Base-by-base conservation (phyloP, 768 basidiomycete species). In the Termitomyces sp. region DNA sequence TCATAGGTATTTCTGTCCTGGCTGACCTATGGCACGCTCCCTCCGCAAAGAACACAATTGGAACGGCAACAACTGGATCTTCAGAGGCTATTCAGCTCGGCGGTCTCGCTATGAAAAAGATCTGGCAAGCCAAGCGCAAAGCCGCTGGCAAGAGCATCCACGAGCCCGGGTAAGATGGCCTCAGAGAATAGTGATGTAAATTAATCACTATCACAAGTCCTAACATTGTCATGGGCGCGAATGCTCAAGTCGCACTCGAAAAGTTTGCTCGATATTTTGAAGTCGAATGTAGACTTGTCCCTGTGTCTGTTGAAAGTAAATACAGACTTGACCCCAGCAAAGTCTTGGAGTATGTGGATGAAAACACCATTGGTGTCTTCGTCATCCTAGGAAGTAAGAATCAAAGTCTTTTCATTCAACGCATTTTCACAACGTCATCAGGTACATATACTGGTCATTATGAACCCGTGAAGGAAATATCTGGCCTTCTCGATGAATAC, bases 391-490 rank as follows among this genome's bases (percentile, higher is more conserved):
- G 74, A 27, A 76, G 74, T 77, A 63, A 50, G 71, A 18, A 13
- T 62, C 32, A 6, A 1, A 13, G 18, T 41, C 24, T 50, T 22
- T 27, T 63, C 42, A 62, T 68, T 71, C 81, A 78, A 26, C 79
- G 77, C 61, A 83, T 82, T 9, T 81, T 79, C n/a, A 76, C 76
- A 62, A 84, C 78, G 42, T 8, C 39, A 26, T 59, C 58, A 72
- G 74, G 76, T 53, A 79, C 77, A 3, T 89, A 88, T 67, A 88
- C 88, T 16, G 88, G 88, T 1, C 80, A 82, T 60, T 82, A 80
- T 64, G 94, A 96, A 64, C 85, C 88, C 13, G 94, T 97, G 32
- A 82, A 90, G 68, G 90, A 87, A 68, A 90, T 97, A 85, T 76
- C 88, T 1, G 84, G 86, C 42, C 77, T 90, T 10, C 75, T 87